phyloP scores from a whole-genome alignment of 495 filamentous ascomycete species.

The Parathielavia hyrcaniae region DNA sequence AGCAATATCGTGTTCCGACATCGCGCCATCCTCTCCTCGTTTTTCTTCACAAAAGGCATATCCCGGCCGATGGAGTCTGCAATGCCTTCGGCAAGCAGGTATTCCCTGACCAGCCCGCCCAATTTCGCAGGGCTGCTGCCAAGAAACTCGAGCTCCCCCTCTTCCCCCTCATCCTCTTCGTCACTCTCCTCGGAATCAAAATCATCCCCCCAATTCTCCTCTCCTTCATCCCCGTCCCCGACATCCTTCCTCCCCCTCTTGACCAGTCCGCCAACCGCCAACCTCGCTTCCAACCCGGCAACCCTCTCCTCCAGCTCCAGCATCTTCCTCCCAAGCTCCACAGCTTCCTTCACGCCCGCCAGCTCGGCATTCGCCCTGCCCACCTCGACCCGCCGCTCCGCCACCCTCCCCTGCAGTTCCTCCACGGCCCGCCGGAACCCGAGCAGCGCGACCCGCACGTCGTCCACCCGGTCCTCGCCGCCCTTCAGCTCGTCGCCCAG shows the following conservation, averaged over 20 bases:
- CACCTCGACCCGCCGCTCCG: conserved; percentile 42
- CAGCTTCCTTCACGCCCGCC: conserved; percentile 32
- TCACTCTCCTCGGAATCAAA: conserved; percentile 24
- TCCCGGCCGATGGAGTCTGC: conserved; percentile 40
- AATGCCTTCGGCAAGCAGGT: conserved; percentile 36
- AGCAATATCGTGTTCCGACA: conserved; percentile 70
- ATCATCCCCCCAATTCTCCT: conserved; percentile 30
- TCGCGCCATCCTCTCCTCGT: conserved; percentile 47
- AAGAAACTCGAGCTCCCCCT: conserved; percentile 25
- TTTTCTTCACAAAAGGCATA: conserved; percentile 43
- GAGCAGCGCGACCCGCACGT: conserved; percentile 78
- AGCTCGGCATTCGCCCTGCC: conserved; percentile 40
- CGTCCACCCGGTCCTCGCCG: conserved; percentile 86
- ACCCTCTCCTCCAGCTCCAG: conserved; percentile 65
- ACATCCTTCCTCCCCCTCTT: conserved; percentile 12
- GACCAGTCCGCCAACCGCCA: conserved; percentile 43
- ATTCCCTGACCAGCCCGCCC: conserved; percentile 40
- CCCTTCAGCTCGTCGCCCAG: conserved; percentile 76
- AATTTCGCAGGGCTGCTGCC: conserved; percentile 41
- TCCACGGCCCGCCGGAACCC: conserved; percentile 75
- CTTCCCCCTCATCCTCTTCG: conserved; percentile 27
- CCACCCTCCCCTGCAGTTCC: conserved; percentile 46
- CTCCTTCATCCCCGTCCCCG: conserved; percentile 32
- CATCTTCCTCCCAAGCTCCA: conserved; percentile 57
- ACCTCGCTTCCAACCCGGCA: conserved; percentile 63